These are phyloP conservation scores for Ganoderma meredithae DNA, from an alignment of 1,284 basidiomycete species.

Conservation along the genomic window DNA sequence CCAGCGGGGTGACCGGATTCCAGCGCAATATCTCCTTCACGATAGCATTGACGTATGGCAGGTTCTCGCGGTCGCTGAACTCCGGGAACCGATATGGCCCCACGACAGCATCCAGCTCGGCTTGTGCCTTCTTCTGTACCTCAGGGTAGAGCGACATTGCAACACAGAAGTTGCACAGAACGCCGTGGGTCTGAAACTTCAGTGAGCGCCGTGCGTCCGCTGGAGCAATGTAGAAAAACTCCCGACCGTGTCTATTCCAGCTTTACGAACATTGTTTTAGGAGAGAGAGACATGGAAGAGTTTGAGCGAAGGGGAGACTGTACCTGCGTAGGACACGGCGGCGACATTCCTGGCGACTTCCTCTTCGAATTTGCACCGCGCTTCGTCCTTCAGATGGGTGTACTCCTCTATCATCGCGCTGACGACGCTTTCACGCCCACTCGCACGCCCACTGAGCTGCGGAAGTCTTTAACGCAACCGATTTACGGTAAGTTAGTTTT, in stretches of 20 bases:
- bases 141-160: slow-evolving; percentile 47
- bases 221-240: background rate
- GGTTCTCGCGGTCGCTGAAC: slow-evolving; percentile 42
- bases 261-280: background rate
- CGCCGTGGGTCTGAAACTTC: background rate
- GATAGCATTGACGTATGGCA: slow-evolving; percentile 44
- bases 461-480: background rate
- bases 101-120: slow-evolving; percentile 42
- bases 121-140: slow-evolving; percentile 40
- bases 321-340: slow-evolving; percentile 2
- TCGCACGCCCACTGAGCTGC: background rate
- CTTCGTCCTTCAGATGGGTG: background rate
- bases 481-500: background rate
- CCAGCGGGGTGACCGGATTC: slow-evolving; percentile 32
- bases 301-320: background rate
- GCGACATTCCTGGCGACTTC: background rate
- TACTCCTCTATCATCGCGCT: background rate
- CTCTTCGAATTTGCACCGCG: background rate
- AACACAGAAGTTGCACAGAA: slow-evolving; percentile 25
- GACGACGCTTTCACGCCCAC: background rate
- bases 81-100: slow-evolving; percentile 54
- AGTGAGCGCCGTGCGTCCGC: background rate
- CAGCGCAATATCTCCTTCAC: slow-evolving; percentile 46
- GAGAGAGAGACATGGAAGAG: background rate
- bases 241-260: slow-evolving; percentile 1